A percentile compares a stretch with the other conserved stretches of the same genome.
Conservation (phyloP, 106 monocot species). For the Agapanthus africanus region DNA sequence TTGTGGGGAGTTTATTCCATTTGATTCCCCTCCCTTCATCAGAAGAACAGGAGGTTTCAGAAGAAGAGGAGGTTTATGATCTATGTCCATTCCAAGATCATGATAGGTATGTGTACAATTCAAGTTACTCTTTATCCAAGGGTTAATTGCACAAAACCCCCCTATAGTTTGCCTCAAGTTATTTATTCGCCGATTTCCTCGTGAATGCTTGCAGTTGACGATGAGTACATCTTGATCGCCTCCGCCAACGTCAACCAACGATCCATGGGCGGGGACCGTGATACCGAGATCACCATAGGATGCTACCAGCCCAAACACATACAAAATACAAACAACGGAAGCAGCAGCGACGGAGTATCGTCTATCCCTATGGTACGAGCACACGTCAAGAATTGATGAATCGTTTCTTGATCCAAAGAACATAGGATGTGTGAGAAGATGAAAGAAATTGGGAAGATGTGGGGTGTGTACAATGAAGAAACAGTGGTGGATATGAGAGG, state of each 20-base stretch:
- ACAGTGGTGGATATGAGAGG: constrained; percentile 26
- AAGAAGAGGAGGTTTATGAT: constrained; percentile 55
- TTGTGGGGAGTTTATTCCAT: constrained; percentile 25
- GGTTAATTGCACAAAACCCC: too few relatives aligned
- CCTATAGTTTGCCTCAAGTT: too few relatives aligned
- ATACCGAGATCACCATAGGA: constrained; percentile 54
- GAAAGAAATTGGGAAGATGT: constrained; percentile 22
- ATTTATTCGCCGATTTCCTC: too few relatives aligned
- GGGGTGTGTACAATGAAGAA: constrained; percentile 28
- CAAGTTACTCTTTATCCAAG: too few relatives aligned
- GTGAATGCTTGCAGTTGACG: constrained; percentile 30
- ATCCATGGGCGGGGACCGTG: constrained; percentile 52
- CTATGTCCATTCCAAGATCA: constrained; percentile 63
- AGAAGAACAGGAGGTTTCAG: constrained; percentile 37
- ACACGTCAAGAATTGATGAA: constrained; percentile 8
- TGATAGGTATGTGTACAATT: too few relatives aligned
- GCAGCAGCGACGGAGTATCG: constrained; percentile 26
- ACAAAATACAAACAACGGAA: background rate
- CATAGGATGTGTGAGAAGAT: constrained; percentile 18
- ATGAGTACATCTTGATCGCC: constrained; percentile 40
- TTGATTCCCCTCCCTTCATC: constrained; percentile 3
- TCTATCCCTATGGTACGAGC: constrained; percentile 51
- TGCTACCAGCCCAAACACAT: constrained; percentile 24
- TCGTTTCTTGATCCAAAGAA: constrained; percentile 18
- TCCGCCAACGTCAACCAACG: constrained; percentile 63